Evolutionary conservation across 352 stramenopile genomes (phyloP).

Genomic region (Pythium vanterpoolii): DNA sequence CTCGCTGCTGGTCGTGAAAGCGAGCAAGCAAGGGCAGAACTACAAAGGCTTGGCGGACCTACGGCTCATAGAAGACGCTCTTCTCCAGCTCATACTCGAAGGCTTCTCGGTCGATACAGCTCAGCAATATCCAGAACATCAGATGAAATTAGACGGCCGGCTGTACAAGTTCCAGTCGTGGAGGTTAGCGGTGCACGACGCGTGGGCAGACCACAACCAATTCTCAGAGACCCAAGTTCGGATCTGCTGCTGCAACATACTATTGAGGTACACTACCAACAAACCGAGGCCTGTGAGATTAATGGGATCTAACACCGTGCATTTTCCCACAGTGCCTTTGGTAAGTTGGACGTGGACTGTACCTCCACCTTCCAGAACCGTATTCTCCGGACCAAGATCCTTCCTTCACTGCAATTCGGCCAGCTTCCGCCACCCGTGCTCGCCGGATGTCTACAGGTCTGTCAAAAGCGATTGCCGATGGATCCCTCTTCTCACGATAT

Average conservation of each 20-base stretch:
- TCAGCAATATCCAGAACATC: not conserved
- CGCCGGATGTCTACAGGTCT: conserved; percentile 19
- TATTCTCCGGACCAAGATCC: not conserved
- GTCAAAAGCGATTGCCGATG: not conserved
- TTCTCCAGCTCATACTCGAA: not conserved
- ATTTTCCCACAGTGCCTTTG: not conserved
- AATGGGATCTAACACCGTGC: not conserved
- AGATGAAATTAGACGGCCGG: not conserved
- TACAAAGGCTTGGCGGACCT: not conserved
- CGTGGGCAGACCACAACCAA: not conserved
- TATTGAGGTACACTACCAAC: conserved; percentile 45
- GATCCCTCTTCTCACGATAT: not conserved
- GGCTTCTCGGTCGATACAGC: not conserved
- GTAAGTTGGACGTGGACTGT: not conserved
- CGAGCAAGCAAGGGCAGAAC: not conserved
- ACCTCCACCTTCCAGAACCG: not conserved
- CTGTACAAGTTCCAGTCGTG: conserved; percentile 30
- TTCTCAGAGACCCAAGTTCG: conserved; percentile 32
- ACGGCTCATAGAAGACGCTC: not conserved
- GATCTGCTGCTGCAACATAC: conserved; percentile 62
- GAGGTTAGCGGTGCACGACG: conserved; percentile 17
- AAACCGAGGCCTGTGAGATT: not conserved
- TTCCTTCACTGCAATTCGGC: not conserved
- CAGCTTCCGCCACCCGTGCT: conserved; percentile 2
- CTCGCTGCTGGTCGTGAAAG: conserved; percentile 35